Conservation (phyloP, 768 basidiomycete species). For the Leucocoprinus sp. region DNA sequence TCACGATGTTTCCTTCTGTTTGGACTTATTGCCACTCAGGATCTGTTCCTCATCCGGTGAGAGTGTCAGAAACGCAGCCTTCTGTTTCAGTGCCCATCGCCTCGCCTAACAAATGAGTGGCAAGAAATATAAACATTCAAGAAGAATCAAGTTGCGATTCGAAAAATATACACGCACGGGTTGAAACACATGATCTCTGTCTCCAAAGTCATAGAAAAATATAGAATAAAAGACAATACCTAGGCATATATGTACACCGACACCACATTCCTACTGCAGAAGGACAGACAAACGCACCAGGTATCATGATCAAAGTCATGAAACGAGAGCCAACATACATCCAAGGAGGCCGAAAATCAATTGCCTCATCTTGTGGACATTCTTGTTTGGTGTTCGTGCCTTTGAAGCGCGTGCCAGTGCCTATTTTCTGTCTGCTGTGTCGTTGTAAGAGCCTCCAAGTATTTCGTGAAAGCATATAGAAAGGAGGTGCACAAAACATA, state of each 20-base stretch:
- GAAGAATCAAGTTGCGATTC: too few relatives aligned
- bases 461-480: background rate
- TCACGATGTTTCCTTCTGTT: conserved; percentile 1
- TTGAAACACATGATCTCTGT: conserved; percentile 64
- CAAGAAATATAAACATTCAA: background rate
- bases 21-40: conserved; percentile 14
- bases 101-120: conserved; percentile 33
- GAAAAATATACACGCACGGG: too few relatives aligned
- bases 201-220: conserved; percentile 61
- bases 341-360: conserved; percentile 56
- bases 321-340: conserved; percentile 45
- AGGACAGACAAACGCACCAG: conserved; percentile 30
- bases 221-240: conserved; percentile 48
- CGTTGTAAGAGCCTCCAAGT: background rate
- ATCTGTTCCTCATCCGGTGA: conserved; percentile 49
- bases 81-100: conserved; percentile 45
- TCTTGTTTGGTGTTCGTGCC: background rate
- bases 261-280: background rate
- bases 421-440: background rate
- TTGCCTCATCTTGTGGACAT: conserved; percentile 14
- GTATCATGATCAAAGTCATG: conserved; percentile 47
- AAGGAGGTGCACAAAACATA: background rate
- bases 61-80: conserved; percentile 47
- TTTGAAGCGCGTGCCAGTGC: background rate
- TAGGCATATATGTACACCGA: conserved; percentile 18